Conservation (phyloP, 305 asterid genomes). For the Fraxinus sp. region DNA sequence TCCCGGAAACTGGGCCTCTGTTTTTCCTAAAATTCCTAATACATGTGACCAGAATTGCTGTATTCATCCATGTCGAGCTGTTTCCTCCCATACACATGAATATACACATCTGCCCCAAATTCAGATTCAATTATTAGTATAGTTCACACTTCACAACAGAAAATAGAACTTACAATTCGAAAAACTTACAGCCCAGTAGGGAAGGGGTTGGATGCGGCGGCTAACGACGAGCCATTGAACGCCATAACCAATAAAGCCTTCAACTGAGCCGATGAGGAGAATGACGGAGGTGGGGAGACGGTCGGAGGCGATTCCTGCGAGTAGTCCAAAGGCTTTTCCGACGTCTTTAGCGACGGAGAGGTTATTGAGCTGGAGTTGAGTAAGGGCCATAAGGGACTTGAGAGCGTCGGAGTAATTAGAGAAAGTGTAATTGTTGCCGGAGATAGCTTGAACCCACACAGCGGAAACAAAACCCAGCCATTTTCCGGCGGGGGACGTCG, state of each 20-base stretch:
- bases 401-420: constrained; percentile 33
- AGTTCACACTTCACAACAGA: background rate
- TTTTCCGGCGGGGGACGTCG: constrained; percentile 31
- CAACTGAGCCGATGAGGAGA: constrained; percentile 25
- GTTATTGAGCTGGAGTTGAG: constrained; percentile 31
- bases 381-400: constrained; percentile 29
- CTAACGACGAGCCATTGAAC: constrained; percentile 33
- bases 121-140: background rate
- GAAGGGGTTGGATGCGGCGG: constrained; percentile 25
- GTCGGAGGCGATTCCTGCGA: constrained; percentile 25
- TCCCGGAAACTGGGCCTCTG: constrained; percentile 85
- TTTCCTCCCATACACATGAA: constrained; percentile 95
- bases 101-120: constrained; percentile 59
- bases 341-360: constrained; percentile 35
- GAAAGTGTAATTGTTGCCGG: constrained; percentile 34
- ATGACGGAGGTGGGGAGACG: constrained; percentile 20
- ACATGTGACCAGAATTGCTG: constrained; percentile 79
- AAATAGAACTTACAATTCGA: background rate
- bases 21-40: constrained; percentile 76
- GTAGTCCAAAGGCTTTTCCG: constrained; percentile 32
- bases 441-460: constrained; percentile 30
- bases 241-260: constrained; percentile 31
- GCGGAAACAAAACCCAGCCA: constrained; percentile 35
- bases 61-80: constrained; percentile 99
- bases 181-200: constrained; percentile 22